These are phyloP conservation scores for Clavispora asparagi DNA, from an alignment of 805 yeast genomes.

Conservation along the genomic window DNA sequence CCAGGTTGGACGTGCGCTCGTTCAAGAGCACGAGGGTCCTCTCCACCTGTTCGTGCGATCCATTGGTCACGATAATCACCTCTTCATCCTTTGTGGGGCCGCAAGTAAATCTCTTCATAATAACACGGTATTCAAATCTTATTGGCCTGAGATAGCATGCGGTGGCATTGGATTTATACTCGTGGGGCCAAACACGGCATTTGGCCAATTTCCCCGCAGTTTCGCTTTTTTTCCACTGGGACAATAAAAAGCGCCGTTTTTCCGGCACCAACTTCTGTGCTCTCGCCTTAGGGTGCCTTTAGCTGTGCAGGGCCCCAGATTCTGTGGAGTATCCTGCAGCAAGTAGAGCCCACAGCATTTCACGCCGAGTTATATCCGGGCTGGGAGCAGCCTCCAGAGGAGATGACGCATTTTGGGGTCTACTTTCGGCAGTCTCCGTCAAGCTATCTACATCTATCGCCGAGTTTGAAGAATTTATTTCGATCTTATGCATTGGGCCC, in stretches of 20 bases:
- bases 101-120: constrained; percentile 34
- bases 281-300: not conserved
- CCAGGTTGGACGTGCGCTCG: constrained; percentile 16
- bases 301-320: not conserved
- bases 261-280: not conserved
- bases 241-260: not conserved
- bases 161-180: not conserved
- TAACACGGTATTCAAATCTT: constrained; percentile 3
- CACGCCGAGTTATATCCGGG: not conserved
- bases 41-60: constrained; percentile 26
- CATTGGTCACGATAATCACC: constrained; percentile 32
- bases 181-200: constrained; percentile 2
- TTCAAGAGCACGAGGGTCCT: constrained; percentile 20
- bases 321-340: constrained; percentile 1
- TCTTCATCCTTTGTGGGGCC: constrained; percentile 28
- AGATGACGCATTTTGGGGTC: no score
- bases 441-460: no score
- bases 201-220: not conserved
- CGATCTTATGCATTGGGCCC: no score
- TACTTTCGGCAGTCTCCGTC: no score
- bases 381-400: no score
- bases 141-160: constrained; percentile 6
- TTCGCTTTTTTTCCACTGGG: not conserved
- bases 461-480: no score
- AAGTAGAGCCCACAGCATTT: not conserved